phyloP scores from a whole-genome alignment of 2,329 filamentous ascomycete species.

The Huntiella savannae region DNA sequence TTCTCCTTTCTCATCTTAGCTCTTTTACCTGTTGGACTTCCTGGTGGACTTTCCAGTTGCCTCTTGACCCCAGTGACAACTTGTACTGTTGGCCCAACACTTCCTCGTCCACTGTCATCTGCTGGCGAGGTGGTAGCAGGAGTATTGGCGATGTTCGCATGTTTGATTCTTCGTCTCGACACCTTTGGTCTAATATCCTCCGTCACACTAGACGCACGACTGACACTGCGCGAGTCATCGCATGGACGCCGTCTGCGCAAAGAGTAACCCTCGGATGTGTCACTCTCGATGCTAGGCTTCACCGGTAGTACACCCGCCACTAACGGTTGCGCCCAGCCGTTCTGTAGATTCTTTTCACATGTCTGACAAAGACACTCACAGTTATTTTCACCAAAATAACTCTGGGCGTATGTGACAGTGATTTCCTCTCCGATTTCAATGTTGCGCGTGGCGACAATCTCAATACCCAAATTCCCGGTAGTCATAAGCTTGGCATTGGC shows the following conservation, averaged over 20 bases:
- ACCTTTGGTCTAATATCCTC: slow-evolving; percentile 36
- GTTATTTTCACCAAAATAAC: slow-evolving; percentile 89
- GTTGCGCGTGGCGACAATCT: slow-evolving; percentile 65
- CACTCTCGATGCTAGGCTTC: slow-evolving; percentile 33
- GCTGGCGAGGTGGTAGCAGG: neutral
- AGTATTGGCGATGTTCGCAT: neutral
- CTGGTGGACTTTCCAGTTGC: slow-evolving; percentile 1
- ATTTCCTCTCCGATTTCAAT: slow-evolving; percentile 86
- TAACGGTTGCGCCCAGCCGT: slow-evolving; percentile 58
- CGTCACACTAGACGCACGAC: slow-evolving; percentile 35
- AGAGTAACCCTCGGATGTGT: slow-evolving; percentile 32
- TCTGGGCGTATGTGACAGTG: slow-evolving; percentile 86
- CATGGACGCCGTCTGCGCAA: slow-evolving; percentile 29
- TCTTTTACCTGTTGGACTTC: slow-evolving; percentile 5
- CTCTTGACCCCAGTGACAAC: slow-evolving; percentile 8
- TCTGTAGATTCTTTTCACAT: slow-evolving; percentile 56
- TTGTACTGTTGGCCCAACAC: neutral
- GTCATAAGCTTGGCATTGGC: slow-evolving; percentile 81
- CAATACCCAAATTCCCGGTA: slow-evolving; percentile 68
- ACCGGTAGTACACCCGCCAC: slow-evolving; percentile 19
- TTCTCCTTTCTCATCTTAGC: slow-evolving; percentile 8
- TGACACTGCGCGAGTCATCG: slow-evolving; percentile 23
- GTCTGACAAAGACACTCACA: slow-evolving; percentile 84
- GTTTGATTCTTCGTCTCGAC: slow-evolving; percentile 10
- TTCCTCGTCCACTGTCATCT: neutral